phyloP scores from a whole-genome alignment of 306 rosid species.

The Prunus mume region DNA sequence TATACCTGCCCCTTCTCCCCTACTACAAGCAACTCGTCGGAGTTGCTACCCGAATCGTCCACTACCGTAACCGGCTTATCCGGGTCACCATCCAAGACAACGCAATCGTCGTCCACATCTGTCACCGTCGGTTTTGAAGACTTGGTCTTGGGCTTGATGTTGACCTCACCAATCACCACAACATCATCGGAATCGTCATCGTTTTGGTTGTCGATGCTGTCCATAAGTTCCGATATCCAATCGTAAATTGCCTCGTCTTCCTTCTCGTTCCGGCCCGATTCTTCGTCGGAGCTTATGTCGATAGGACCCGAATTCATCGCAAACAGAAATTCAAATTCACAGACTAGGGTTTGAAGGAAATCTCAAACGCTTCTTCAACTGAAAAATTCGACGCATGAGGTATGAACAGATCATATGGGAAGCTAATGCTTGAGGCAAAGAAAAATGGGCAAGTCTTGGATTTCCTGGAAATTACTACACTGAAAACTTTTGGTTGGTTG shows the following conservation, averaged over 20 bases:
- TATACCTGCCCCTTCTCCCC: slow-evolving; percentile 86
- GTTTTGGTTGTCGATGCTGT: slow-evolving; percentile 21
- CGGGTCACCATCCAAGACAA: slow-evolving; percentile 72
- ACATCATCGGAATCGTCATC: slow-evolving; percentile 52
- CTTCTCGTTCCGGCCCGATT: slow-evolving; percentile 20
- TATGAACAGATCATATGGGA: not conserved
- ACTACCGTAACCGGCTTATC: slow-evolving; percentile 36
- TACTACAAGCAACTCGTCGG: slow-evolving; percentile 65
- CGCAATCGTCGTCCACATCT: slow-evolving; percentile 58
- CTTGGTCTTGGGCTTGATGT: slow-evolving; percentile 35
- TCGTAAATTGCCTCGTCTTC: slow-evolving; percentile 12
- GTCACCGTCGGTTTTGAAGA: slow-evolving; percentile 24
- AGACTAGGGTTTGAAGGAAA: slow-evolving; percentile 22
- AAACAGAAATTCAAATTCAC: not conserved
- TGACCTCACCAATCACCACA: slow-evolving; percentile 41
- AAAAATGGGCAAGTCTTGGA: not conserved
- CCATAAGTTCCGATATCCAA: slow-evolving; percentile 50
- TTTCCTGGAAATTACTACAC: not conserved
- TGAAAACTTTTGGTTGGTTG: not conserved
- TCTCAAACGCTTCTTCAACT: not conserved
- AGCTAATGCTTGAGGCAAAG: not conserved
- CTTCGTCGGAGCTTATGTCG: slow-evolving; percentile 89
- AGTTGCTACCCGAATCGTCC: slow-evolving; percentile 33
- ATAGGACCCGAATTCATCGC: slow-evolving; percentile 33
- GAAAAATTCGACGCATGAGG: not conserved